A percentile compares a stretch with the other conserved stretches of the same genome.
These are phyloP conservation scores for Globisporangium rhizosaccharum DNA, from an alignment of 352 stramenopile genomes.

Conservation along the genomic window DNA sequence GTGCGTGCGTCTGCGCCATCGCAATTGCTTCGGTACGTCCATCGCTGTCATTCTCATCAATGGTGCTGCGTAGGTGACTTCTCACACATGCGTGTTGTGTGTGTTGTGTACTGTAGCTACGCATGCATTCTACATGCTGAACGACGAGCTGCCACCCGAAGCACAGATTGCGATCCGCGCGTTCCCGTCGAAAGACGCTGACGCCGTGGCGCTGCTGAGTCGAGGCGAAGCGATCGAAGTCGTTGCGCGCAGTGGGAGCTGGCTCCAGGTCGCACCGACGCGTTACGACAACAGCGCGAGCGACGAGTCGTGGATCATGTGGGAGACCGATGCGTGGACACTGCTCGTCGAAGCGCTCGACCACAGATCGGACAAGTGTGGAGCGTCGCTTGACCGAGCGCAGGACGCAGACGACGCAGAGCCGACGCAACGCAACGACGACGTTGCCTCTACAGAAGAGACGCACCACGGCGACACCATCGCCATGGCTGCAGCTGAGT, in stretches of 20 bases:
- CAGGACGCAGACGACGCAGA: neutral
- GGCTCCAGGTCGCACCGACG: slow-evolving; percentile 38
- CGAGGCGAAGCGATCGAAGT: slow-evolving; percentile 52
- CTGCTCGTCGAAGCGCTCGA: slow-evolving; percentile 37
- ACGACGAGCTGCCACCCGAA: slow-evolving; percentile 43
- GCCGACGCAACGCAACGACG: neutral
- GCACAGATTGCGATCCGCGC: slow-evolving; percentile 62
- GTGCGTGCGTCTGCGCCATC: slow-evolving; percentile 37
- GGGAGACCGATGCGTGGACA: slow-evolving; percentile 37
- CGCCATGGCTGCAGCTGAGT: too few relatives aligned
- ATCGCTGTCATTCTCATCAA: neutral
- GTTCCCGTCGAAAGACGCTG: slow-evolving; percentile 57
- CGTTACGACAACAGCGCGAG: neutral
- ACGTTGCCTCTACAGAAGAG: neutral
- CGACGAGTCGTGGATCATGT: slow-evolving; percentile 65
- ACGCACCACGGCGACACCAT: too few relatives aligned
- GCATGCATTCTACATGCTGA: slow-evolving; percentile 59
- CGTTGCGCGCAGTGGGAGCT: slow-evolving; percentile 34
- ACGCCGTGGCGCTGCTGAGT: slow-evolving; percentile 46
- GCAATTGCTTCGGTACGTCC: slow-evolving; percentile 36
- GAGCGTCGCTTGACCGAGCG: neutral
- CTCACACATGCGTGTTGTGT: slow-evolving; percentile 5
- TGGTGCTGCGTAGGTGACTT: neutral
- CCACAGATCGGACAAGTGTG: slow-evolving; percentile 22
- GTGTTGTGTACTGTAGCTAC: slow-evolving; percentile 16